Evolutionary conservation across 2,329 filamentous ascomycete species (phyloP).

Genomic region (Canariomyces notabilis): DNA sequence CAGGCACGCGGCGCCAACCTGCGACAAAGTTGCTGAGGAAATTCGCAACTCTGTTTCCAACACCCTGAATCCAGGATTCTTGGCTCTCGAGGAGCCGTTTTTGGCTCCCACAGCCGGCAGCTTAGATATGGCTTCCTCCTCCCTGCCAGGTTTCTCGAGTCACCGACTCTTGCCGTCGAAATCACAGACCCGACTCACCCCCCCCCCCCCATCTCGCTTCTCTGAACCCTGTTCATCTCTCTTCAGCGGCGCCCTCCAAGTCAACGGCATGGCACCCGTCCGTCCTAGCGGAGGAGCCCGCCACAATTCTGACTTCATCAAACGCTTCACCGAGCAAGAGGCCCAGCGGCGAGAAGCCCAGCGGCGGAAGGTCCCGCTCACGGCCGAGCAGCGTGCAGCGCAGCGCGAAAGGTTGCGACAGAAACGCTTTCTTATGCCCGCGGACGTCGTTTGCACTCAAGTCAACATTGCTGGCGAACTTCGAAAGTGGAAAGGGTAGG

Average conservation of each 20-base stretch:
- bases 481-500: conserved; percentile 23
- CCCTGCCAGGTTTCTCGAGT: neutral
- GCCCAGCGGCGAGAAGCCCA: neutral
- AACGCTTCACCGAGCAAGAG: neutral
- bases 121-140: neutral
- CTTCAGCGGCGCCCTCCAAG: neutral
- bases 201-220: neutral
- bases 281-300: neutral
- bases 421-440: conserved; percentile 17
- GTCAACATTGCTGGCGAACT: conserved; percentile 22
- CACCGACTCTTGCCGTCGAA: neutral
- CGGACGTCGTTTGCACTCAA: conserved; percentile 21
- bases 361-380: too few relatives aligned
- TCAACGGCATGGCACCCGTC: neutral
- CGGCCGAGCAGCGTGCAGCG: neutral
- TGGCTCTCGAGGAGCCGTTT: neutral
- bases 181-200: neutral
- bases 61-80: neutral
- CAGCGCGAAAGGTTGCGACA: neutral
- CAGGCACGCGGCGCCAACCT: too few relatives aligned
- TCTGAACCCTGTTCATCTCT: neutral
- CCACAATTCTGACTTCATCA: neutral
- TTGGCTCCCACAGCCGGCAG: neutral
- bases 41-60: neutral
- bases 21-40: too few relatives aligned